Evolutionary conservation across 345 rosid species (phyloP).

Genomic region (Citrus hindsii): DNA sequence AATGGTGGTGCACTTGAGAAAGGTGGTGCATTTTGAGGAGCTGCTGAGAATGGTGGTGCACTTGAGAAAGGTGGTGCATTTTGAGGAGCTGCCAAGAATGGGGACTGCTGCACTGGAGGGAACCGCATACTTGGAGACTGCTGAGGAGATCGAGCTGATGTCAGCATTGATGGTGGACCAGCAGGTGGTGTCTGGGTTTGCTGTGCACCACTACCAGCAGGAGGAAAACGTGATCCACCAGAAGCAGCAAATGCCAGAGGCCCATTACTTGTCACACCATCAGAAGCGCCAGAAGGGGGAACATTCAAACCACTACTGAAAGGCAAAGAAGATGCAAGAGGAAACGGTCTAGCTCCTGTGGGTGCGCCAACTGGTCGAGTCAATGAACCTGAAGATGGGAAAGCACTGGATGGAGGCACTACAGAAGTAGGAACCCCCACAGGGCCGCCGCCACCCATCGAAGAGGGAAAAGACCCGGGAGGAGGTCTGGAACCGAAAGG

Average conservation of each 20-base stretch:
- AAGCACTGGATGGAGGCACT: conserved; percentile 25
- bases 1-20: conserved; percentile 45
- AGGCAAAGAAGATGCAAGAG: conserved; percentile 38
- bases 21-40: conserved; percentile 42
- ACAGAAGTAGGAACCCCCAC: conserved; percentile 19
- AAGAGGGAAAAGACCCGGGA: conserved; percentile 42
- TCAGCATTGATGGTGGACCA: conserved; percentile 48
- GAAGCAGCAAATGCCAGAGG: conserved; percentile 28
- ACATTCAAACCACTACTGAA: conserved; percentile 24
- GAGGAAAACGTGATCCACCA: conserved; percentile 42
- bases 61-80: conserved; percentile 47
- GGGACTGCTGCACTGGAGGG: conserved; percentile 38
- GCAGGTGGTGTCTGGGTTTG: conserved; percentile 31
- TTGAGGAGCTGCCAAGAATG: conserved; percentile 47
- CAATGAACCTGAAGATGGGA: conserved; percentile 33
- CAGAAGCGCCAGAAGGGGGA: conserved; percentile 25
- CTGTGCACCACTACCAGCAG: conserved; percentile 31
- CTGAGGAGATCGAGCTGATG: conserved; percentile 35
- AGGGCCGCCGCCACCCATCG: conserved; percentile 32
- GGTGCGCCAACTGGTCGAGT: conserved; percentile 34
- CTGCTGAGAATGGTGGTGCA: conserved; percentile 40
- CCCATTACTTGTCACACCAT: conserved; percentile 34
- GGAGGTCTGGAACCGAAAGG: conserved; percentile 63
- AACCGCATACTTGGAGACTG: conserved; percentile 47
- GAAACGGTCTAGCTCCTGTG: conserved; percentile 48